These are phyloP conservation scores for Bipolaris zeicola DNA, from an alignment of 2,329 filamentous ascomycete genomes.

Conservation along the genomic window DNA sequence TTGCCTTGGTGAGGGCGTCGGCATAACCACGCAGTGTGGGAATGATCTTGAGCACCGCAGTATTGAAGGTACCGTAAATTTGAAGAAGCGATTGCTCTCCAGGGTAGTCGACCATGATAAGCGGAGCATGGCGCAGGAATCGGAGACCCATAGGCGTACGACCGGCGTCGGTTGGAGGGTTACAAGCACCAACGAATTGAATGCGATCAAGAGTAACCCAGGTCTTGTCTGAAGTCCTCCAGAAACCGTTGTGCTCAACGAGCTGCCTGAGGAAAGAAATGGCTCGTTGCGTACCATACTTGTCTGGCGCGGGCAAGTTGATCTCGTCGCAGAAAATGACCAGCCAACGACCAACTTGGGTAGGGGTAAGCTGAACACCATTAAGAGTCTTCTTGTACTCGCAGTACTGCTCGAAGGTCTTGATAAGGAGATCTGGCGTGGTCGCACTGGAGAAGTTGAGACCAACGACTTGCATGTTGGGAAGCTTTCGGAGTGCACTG, in stretches of 20 bases:
- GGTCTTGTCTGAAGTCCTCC: conserved; percentile 94
- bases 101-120: conserved; percentile 99
- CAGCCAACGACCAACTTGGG: conserved; percentile 95
- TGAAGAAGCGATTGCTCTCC: conserved; percentile 92
- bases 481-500: conserved; percentile 92
- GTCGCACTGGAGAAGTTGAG: conserved; percentile 99
- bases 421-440: conserved; percentile 95
- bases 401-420: conserved; percentile 99
- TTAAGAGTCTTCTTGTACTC: conserved; percentile 99
- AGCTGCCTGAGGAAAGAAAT: conserved; percentile 97
- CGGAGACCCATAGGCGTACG: conserved; percentile 91
- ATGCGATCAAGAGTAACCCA: conserved; percentile 98
- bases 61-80: conserved; percentile 99
- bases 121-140: conserved; percentile 94
- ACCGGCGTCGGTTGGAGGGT: conserved; percentile 95
- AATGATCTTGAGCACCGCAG: conserved; percentile 93
- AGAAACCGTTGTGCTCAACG: conserved; percentile 98
- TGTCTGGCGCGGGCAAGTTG: conserved; percentile 96
- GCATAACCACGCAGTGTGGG: conserved; percentile 93
- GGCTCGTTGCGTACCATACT: conserved; percentile 94
- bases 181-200: conserved; percentile 98
- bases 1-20: conserved; percentile 90
- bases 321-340: conserved; percentile 99
- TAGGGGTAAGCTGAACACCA: conserved; percentile 92
- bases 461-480: conserved; percentile 98